Evolutionary conservation across 2,329 filamentous ascomycete species (phyloP).

Genomic region (Diaporthe citrichinensis): DNA sequence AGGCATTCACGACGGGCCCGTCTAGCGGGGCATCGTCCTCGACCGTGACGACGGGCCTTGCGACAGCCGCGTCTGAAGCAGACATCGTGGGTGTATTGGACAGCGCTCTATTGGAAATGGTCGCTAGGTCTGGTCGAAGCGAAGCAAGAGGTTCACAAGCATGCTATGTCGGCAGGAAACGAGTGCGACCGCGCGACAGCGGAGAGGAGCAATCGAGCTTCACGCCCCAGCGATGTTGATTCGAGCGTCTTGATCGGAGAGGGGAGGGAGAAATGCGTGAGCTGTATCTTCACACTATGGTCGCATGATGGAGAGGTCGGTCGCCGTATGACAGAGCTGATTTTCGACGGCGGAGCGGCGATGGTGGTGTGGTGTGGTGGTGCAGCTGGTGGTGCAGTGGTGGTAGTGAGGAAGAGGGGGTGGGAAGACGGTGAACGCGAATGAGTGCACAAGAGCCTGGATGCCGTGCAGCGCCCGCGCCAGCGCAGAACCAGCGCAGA

Average conservation of each 20-base stretch:
- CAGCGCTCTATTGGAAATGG: not conserved
- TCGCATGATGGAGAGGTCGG: not conserved
- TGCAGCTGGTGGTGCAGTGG: conserved; percentile 15
- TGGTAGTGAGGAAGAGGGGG: conserved; percentile 5
- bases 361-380: not conserved
- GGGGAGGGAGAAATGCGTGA: not conserved
- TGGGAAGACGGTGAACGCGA: conserved; percentile 28
- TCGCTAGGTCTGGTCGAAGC: not conserved
- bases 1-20: conserved; percentile 48
- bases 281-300: not conserved
- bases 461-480: conserved; percentile 22
- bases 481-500: conserved; percentile 26
- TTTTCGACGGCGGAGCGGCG: not conserved
- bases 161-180: conserved; percentile 31
- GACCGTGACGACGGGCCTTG: conserved; percentile 16
- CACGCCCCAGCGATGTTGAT: not conserved
- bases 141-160: conserved; percentile 10
- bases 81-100: conserved; percentile 25
- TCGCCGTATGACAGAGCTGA: conserved; percentile 23
- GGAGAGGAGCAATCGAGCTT: conserved; percentile 22
- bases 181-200: conserved; percentile 32
- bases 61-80: conserved; percentile 31
- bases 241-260: not conserved
- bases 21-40: conserved; percentile 36
- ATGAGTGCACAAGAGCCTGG: conserved; percentile 28